Base-by-base conservation (phyloP, 371 early-diverging fungal genomes). In the Phascolomyces articulosus region DNA sequence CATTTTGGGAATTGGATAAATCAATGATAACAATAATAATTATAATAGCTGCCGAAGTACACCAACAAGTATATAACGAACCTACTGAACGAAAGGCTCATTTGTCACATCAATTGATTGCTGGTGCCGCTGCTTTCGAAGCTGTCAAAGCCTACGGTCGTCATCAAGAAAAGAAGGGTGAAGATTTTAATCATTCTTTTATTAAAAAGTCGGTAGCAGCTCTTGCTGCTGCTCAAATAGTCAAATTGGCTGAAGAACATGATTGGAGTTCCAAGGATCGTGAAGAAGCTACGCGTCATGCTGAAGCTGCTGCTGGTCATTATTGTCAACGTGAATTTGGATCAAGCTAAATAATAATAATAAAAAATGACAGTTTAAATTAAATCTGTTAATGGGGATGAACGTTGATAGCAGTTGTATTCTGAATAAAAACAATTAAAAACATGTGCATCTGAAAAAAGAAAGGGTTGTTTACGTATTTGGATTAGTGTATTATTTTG, bases 71-170 rank as follows among this genome's bases (percentile, higher is more conserved):
- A 15, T 72, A 72, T 47, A 27, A 16, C 1, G 47, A 41, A 59
- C 59, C 60, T 3, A 69, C 48, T 15, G 47, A 59, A 28, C 62
- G 64, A 27, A 73, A 70, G 65, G 65, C 74, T 1, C 67, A 73
- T 55, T 40, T 73, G 58, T 69, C 75, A 11, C 75, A 74, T 40
- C 70, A 72, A 55, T 34, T 74, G 13, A 72, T 78, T 63, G 85
- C 84, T 40, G 87, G 85, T 62, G 85, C 87, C n/a, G 87, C 85
- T 58, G 85, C 83, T 9, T 86, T 69, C 65, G 78, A 79, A 48
- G 87, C 85, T 21, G 77, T 83, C 63, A 80, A 76, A 64, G 77
- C 79, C 57, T 86, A 80, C 66, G 67, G 75, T 56, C 75, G 71
- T 60, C 76, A 75, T 61, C 73, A 79, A 61, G 75, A 71, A 59